These are phyloP conservation scores for Ceratocystis ficicola DNA, from an alignment of 2,329 filamentous ascomycete genomes.

Conservation along the genomic window DNA sequence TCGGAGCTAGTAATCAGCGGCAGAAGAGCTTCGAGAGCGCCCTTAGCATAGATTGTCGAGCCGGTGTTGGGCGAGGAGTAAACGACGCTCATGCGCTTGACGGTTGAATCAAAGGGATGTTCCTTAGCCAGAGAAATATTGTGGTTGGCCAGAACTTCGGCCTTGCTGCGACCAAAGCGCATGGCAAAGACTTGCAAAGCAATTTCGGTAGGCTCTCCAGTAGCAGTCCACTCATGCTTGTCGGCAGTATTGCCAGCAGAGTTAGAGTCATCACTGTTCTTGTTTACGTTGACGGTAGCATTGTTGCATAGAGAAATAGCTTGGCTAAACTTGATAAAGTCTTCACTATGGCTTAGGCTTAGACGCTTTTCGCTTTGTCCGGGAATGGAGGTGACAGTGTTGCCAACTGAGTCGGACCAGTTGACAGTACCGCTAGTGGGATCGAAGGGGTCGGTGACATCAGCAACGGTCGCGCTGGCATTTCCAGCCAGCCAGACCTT, in stretches of 20 bases:
- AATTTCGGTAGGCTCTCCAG: constrained; percentile 61
- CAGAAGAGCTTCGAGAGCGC: constrained; percentile 45
- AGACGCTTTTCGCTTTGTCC: constrained; percentile 22
- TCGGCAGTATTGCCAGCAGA: constrained; percentile 20
- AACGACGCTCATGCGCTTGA: constrained; percentile 64
- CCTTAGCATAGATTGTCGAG: constrained; percentile 43
- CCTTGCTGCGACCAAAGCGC: constrained; percentile 47
- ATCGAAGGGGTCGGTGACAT: constrained; percentile 48
- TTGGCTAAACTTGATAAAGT: constrained; percentile 38
- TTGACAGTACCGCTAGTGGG: constrained; percentile 44
- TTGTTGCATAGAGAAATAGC: constrained; percentile 53
- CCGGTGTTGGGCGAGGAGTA: constrained; percentile 35
- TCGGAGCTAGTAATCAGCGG: constrained; percentile 40
- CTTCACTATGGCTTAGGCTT: constrained; percentile 25
- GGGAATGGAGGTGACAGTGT: constrained; percentile 22
- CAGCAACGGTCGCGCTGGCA: constrained; percentile 41
- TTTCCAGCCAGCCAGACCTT: constrained; percentile 49
- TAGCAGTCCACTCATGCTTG: constrained; percentile 41
- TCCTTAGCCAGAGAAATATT: constrained; percentile 45
- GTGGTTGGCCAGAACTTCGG: constrained; percentile 30
- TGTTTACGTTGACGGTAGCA: constrained; percentile 37
- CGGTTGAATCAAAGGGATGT: constrained; percentile 59
- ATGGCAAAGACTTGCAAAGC: constrained; percentile 62
- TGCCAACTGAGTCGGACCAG: constrained; percentile 31
- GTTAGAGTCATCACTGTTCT: constrained; percentile 18